These are phyloP conservation scores for Serendipita sp. DNA, from an alignment of 1,284 basidiomycete genomes.

Conservation along the genomic window DNA sequence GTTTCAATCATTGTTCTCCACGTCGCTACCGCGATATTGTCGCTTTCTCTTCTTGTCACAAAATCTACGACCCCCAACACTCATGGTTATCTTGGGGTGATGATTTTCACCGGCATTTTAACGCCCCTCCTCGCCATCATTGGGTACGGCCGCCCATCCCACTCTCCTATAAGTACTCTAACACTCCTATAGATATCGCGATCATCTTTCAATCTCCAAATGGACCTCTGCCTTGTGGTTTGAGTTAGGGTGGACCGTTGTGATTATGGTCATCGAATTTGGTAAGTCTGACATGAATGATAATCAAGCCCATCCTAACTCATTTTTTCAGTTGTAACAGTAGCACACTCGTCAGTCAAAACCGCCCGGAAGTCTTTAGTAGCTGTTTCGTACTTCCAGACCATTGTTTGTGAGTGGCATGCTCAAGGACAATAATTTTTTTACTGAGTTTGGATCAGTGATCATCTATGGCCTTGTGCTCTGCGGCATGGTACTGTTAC, in stretches of 20 bases:
- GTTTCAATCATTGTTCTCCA: constrained; percentile 1
- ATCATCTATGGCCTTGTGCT: background rate
- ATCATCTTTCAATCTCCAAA: background rate
- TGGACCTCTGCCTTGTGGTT: background rate
- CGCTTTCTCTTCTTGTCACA: background rate
- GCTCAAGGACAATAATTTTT: background rate
- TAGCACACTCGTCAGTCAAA: background rate
- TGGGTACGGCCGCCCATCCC: background rate
- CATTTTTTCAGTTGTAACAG: background rate
- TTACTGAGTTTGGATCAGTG: background rate
- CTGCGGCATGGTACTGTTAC: background rate
- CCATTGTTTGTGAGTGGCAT: background rate
- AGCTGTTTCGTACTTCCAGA: background rate
- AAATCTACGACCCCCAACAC: background rate
- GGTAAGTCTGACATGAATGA: background rate
- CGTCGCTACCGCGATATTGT: background rate
- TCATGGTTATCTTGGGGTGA: background rate
- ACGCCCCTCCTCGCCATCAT: background rate
- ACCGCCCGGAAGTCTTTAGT: background rate
- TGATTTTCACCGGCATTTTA: background rate
- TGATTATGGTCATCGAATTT: background rate
- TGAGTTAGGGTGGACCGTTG: background rate
- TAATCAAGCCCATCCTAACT: background rate
- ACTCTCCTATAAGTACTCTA: background rate
- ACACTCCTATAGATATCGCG: background rate